A percentile compares a stretch with the other conserved stretches of the same genome.
Conservation (phyloP, 2,329 filamentous ascomycete species). For the Colletotrichum sansevieriae region DNA sequence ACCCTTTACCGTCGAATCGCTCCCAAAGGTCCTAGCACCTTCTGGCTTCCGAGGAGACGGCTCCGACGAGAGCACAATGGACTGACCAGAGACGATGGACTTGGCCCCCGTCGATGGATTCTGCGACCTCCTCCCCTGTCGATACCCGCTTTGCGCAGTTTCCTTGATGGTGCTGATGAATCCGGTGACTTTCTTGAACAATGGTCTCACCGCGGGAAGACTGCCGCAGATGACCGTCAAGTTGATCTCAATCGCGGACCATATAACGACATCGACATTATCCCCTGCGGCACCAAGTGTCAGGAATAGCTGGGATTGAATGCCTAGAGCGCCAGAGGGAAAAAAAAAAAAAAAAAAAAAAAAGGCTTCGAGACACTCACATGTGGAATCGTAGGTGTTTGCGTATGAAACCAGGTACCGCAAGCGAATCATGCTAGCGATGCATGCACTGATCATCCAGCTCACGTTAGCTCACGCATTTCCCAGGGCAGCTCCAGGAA, state of each 20-base stretch:
- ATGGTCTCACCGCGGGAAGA: slow-evolving; percentile 55
- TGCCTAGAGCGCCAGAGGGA: too few relatives aligned
- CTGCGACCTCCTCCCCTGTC: background rate
- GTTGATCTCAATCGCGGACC: slow-evolving; percentile 49
- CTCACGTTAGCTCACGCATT: too few relatives aligned
- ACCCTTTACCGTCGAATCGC: background rate
- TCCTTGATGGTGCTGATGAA: background rate
- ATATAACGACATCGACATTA: slow-evolving; percentile 48
- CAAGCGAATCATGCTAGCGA: slow-evolving; percentile 42
- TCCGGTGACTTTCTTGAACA: slow-evolving; percentile 41
- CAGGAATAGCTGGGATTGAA: too few relatives aligned
- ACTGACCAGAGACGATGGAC: background rate
- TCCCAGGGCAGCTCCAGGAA: too few relatives aligned
- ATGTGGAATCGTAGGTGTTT: slow-evolving; percentile 32
- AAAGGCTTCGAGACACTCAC: background rate
- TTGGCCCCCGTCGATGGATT: background rate
- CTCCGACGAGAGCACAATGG: background rate
- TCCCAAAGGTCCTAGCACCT: background rate
- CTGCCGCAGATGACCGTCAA: slow-evolving; percentile 59
- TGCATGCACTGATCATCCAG: slow-evolving; percentile 32
- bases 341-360: too few relatives aligned
- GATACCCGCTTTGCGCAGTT: background rate
- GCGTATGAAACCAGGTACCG: slow-evolving; percentile 39
- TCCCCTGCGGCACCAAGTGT: slow-evolving; percentile 31
- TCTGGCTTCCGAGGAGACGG: background rate